These are phyloP conservation scores for Globisporangium recalcitrans DNA, from an alignment of 352 stramenopile species.

Conservation along the genomic window DNA sequence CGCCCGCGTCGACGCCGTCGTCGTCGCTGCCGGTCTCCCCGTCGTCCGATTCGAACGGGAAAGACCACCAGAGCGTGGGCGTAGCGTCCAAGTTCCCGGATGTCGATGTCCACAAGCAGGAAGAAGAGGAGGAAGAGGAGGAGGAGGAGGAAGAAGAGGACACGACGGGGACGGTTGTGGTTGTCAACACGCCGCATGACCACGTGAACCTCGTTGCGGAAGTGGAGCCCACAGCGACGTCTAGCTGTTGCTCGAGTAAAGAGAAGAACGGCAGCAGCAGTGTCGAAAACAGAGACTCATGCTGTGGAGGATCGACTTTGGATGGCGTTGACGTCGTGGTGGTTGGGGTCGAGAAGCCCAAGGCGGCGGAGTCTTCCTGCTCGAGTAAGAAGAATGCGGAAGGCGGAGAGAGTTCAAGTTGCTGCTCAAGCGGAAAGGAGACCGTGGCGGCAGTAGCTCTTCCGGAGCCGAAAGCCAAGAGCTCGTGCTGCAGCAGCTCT, in stretches of 20 bases:
- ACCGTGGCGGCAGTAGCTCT: not conserved
- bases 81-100: not conserved
- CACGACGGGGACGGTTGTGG: not conserved
- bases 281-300: not conserved
- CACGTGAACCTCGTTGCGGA: not conserved
- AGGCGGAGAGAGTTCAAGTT: not conserved
- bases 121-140: not conserved
- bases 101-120: slow-evolving; percentile 1
- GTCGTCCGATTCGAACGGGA: slow-evolving; percentile 10
- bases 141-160: not conserved
- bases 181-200: not conserved
- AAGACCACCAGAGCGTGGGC: not conserved
- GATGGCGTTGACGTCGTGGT: not conserved
- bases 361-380: not conserved
- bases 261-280: not conserved
- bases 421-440: not conserved
- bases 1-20: slow-evolving; percentile 17
- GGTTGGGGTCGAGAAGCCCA: not conserved
- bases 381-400: slow-evolving; percentile 5
- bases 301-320: not conserved
- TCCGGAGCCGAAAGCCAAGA: slow-evolving; percentile 1
- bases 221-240: not conserved
- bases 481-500: slow-evolving; percentile 5
- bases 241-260: not conserved
- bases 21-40: slow-evolving; percentile 18